These are phyloP conservation scores for Nepenthes gracilis DNA, from an alignment of 148 eudicot species.

Conservation along the genomic window DNA sequence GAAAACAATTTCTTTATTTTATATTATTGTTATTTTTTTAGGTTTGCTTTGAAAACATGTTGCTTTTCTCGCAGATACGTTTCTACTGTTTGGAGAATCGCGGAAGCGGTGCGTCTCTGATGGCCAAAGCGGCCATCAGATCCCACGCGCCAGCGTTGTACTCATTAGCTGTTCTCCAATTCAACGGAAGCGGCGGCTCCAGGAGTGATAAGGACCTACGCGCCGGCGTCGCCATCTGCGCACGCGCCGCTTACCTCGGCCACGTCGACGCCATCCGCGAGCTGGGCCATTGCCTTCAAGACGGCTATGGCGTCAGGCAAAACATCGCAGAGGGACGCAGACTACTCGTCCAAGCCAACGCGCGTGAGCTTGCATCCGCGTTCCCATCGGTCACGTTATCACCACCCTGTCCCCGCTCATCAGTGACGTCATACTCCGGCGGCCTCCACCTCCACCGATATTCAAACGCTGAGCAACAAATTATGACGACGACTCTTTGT, in stretches of 20 bases:
- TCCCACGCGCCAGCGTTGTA: constrained; percentile 28
- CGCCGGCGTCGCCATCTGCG: constrained; percentile 28
- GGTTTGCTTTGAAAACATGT: not conserved
- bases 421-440: not conserved
- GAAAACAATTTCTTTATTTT: not conserved
- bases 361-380: constrained; percentile 19
- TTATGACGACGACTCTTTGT: not conserved
- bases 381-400: constrained; percentile 6
- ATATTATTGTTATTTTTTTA: not conserved
- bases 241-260: constrained; percentile 32
- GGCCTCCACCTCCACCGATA: not conserved
- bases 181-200: constrained; percentile 38
- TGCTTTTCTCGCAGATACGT: constrained; percentile 23
- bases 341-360: constrained; percentile 27
- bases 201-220: constrained; percentile 25
- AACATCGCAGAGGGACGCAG: constrained; percentile 18
- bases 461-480: not conserved
- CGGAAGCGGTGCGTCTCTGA: constrained; percentile 20
- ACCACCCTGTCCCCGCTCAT: not conserved
- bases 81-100: constrained; percentile 30
- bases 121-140: constrained; percentile 31
- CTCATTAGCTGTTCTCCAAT: constrained; percentile 36
- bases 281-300: constrained; percentile 41
- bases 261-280: constrained; percentile 32
- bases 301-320: constrained; percentile 29